Conservation (phyloP, 768 basidiomycete species). For the Agaricus sinodeliciosus region DNA sequence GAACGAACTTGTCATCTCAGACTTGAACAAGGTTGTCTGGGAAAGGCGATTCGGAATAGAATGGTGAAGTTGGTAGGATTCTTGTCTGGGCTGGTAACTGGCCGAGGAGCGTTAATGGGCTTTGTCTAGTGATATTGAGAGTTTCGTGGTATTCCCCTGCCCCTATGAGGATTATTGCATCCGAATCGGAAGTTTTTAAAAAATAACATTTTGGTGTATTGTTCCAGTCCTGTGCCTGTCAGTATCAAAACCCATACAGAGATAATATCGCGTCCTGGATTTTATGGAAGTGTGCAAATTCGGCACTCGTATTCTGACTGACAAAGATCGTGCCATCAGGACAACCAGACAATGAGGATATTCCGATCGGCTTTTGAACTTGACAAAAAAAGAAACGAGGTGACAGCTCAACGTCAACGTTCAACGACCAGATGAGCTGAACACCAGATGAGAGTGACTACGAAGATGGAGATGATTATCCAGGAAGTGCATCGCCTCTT, state of each 20-base stretch:
- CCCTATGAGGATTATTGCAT: constrained; percentile 46
- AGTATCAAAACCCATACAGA: constrained; percentile 30
- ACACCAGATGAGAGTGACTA: not conserved
- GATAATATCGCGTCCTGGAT: constrained; percentile 53
- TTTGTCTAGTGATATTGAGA: constrained; percentile 47
- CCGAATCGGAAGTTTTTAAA: constrained; percentile 32
- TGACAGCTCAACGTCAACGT: no score
- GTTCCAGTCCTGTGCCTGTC: not conserved
- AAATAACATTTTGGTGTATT: not conserved
- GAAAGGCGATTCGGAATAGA: constrained; percentile 27
- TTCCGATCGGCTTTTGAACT: constrained; percentile 33
- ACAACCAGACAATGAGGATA: constrained; percentile 45
- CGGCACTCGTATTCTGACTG: constrained; percentile 36
- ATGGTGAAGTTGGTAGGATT: constrained; percentile 6
- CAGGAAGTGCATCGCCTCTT: not conserved
- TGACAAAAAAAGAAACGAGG: constrained; percentile 44
- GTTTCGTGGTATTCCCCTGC: constrained; percentile 55
- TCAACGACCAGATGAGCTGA: not conserved
- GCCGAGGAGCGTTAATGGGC: constrained; percentile 52
- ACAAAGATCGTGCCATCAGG: constrained; percentile 56
- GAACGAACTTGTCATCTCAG: constrained; percentile 40
- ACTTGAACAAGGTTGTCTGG: constrained; percentile 50
- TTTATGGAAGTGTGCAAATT: constrained; percentile 35
- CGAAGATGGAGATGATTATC: not conserved
- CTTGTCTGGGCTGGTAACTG: constrained; percentile 1